Base-by-base conservation (phyloP, 2,329 filamentous ascomycete genomes). In the Chalaropsis ovoidea region DNA sequence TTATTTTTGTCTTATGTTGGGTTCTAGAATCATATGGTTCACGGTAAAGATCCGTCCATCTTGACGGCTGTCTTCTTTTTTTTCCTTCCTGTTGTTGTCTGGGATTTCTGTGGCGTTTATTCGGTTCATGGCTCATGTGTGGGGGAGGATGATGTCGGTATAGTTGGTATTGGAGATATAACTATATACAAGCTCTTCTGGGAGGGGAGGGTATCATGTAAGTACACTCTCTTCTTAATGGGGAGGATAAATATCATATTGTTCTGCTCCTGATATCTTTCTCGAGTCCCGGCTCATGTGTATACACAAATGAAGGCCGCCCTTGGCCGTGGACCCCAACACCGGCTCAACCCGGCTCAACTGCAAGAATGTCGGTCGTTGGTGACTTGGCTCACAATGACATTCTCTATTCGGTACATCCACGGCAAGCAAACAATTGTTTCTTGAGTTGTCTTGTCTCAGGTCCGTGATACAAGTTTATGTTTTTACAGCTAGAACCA, bases 1-100 rank as follows among this genome's bases (percentile, higher is more conserved):
- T 39, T 58, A 31, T 58, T n/a, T n/a, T 35, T 58, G 52, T 58
- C 52, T 58, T 58, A 31, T 35, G 22, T 58, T 58, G 52, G 52
- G 52, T 35, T 58, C 10, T 27, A 58, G 27, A 58, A 35, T 58
- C 52, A 35, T 58, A 17, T 35, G 52, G 24, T 58, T 58, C n/a
- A 58, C 17, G 52, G 52, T 31, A 27, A 58, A 58, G 3, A 47
- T 35, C 27, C 27, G 27, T 35, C 8, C 52, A 35, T 35, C 13
- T 35, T 35, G 27, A 1, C 13, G 52, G 27, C 27, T 58, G 31
- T 35, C n/a, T 19, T 54, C 35, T 58, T 31, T 19, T 35, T 58
- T 58, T n/a, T 24, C 13, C 22, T 17, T 27, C 13, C 49, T 19
- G 10, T 58, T n/a, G 13, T 19, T 35, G 27, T 47, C n/a, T 47